Base-by-base conservation (phyloP, 2,329 filamentous ascomycete genomes). In the Colletotrichum sp. region DNA sequence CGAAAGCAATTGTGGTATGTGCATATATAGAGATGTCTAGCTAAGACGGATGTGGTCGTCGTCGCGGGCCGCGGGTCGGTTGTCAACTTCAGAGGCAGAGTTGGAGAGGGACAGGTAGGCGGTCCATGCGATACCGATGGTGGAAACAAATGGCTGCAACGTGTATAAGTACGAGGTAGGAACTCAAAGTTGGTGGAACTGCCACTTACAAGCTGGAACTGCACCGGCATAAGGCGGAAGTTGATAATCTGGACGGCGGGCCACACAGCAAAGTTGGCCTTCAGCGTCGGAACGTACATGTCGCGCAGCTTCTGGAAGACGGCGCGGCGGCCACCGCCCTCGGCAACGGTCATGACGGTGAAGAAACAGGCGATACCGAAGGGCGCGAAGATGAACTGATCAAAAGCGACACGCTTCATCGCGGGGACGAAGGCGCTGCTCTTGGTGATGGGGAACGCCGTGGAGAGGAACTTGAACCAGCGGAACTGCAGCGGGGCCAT, bases 201-300 rank as follows among this genome's bases (percentile, higher is more conserved):
- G 91, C 95, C 89, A 91, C 95, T 89, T 87, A 98, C 96, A 85
- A 99, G 94, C 85, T 99, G 97, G 84, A 97, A 98, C 83, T 98
- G 96, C 69, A 98, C 93, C 16, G 97, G 97, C 89, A 99, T 95
- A 79, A 98, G 84, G 34, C 96, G 92, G 87, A 99, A 99, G 88
- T 99, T 99, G 87, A 99, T 91, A 78, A 98, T 93, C 87, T 99
- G 97, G 60, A 99, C 97, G 8, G 94, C 92, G 28, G 97, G 97
- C 97, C 97, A 99, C 28, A 99, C 91, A 80, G 98, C 88, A 81
- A 94, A 99, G 86, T 99, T 99, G 80, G 96, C 96, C 88, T 98
- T 98, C 79, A 99, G 88, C 11, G 97, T 96, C 16, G 96, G 96
- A 74, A 98, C 85, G 83, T 98, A 99, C 86, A 98, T 96, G 82